Conservation (phyloP, 1,284 basidiomycete genomes). For the Leccinum subspadiceum region DNA sequence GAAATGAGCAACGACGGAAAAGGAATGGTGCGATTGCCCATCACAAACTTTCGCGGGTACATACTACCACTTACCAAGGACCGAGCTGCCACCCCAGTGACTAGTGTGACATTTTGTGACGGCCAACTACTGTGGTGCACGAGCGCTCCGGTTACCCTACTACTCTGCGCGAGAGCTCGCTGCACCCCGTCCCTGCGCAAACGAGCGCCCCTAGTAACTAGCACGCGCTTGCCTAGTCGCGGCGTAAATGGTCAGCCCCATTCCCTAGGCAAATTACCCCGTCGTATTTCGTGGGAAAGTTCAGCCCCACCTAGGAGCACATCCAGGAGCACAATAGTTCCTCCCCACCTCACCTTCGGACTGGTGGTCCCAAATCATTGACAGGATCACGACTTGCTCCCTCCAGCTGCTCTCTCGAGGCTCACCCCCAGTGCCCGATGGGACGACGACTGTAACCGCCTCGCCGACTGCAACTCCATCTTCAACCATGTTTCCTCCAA, state of each 20-base stretch:
- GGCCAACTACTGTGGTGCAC: too few species aligned
- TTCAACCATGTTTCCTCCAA: conserved; percentile 39
- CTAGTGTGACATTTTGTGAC: too few species aligned
- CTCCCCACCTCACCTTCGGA: conserved; percentile 37
- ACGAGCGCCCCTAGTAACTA: too few species aligned
- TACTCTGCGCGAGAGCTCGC: too few species aligned
- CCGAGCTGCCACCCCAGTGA: too few species aligned
- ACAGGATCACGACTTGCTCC: conserved; percentile 37
- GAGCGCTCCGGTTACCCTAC: too few species aligned
- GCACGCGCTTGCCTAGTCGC: too few species aligned
- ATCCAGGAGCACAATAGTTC: conserved; percentile 53
- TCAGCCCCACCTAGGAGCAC: conserved; percentile 57
- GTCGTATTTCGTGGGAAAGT: too few species aligned
- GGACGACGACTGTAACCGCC: conserved; percentile 62
- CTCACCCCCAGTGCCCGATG: conserved; percentile 41
- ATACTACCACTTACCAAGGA: too few species aligned
- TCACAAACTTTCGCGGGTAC: not conserved
- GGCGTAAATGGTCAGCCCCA: too few species aligned
- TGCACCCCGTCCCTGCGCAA: too few species aligned
- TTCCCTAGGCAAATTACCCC: too few species aligned
- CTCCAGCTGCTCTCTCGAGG: conserved; percentile 20
- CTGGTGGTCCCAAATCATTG: conserved; percentile 22
- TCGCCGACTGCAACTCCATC: conserved; percentile 48
- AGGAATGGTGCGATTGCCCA: not conserved
- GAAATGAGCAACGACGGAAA: not conserved